Percentiles rank a stretch among this genome's conserved stretches.
Conservation (phyloP, 2,329 filamentous ascomycete genomes). For the Colletotrichum simmondsii region DNA sequence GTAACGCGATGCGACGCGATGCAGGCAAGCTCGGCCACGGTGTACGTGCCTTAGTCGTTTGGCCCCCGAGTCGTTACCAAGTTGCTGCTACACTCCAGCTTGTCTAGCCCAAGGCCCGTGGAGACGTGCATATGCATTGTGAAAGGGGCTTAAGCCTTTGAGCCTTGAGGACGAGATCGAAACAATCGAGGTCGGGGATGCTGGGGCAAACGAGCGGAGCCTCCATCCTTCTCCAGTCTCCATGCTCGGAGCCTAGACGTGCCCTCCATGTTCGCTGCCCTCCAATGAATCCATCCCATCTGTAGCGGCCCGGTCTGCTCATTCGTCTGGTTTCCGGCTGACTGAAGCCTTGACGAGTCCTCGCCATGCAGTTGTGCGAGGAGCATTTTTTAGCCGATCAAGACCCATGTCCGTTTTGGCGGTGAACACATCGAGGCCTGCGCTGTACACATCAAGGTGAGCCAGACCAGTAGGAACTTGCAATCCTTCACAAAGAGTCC, state of each 20-base stretch:
- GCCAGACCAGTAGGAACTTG: neutral
- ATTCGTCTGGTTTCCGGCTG: slow-evolving; percentile 3
- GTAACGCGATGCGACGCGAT: slow-evolving; percentile 4
- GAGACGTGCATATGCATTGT: slow-evolving; percentile 29
- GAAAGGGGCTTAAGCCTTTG: slow-evolving; percentile 21
- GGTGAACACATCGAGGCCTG: slow-evolving; percentile 14
- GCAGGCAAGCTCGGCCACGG: neutral
- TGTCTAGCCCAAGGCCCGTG: slow-evolving; percentile 22
- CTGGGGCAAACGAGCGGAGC: slow-evolving; percentile 2
- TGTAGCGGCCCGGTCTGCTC: slow-evolving; percentile 2
- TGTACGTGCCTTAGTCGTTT: neutral
- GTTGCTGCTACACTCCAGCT: slow-evolving; percentile 6
- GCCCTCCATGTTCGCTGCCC: neutral
- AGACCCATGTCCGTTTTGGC: slow-evolving; percentile 19
- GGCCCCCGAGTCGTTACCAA: neutral
- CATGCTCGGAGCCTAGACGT: no score
- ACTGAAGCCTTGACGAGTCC: neutral
- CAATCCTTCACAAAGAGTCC: neutral
- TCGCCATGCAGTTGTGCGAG: slow-evolving; percentile 4
- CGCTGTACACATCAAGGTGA: neutral
- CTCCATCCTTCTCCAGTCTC: neutral
- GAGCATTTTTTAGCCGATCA: neutral
- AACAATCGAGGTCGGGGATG: slow-evolving; percentile 23
- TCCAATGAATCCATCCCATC: slow-evolving; percentile 9
- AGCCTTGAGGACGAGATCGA: slow-evolving; percentile 15